These are phyloP conservation scores for Cyclocybe cylindracea DNA, from an alignment of 768 basidiomycete genomes.

Conservation along the genomic window DNA sequence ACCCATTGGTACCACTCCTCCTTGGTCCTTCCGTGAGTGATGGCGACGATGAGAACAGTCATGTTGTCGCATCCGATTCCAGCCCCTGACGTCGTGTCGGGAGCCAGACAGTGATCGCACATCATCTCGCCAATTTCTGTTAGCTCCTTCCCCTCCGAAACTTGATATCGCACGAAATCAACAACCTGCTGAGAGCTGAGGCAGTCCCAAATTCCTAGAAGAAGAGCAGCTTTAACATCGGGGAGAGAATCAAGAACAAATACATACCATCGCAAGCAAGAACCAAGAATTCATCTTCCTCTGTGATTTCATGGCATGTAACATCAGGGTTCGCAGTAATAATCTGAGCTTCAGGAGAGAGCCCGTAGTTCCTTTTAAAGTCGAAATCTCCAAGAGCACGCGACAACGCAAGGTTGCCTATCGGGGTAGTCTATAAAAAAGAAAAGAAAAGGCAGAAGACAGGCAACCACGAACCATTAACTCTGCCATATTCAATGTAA, in stretches of 20 bases:
- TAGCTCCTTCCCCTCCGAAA: conserved; percentile 79
- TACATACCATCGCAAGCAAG: conserved; percentile 90
- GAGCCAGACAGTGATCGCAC: conserved; percentile 92
- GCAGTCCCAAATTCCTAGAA: conserved; percentile 98
- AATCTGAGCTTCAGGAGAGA: conserved; percentile 87
- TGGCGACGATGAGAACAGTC: conserved; percentile 90
- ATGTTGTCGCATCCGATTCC: conserved; percentile 99
- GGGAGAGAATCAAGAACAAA: not conserved
- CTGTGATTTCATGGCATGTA: conserved; percentile 74
- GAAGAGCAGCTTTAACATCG: not conserved
- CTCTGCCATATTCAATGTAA: conserved; percentile 94
- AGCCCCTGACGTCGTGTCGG: conserved; percentile 85
- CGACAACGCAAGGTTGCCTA: conserved; percentile 94
- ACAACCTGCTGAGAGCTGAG: conserved; percentile 90
- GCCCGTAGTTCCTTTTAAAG: conserved; percentile 90
- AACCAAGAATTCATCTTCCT: conserved; percentile 96
- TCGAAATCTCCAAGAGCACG: conserved; percentile 97
- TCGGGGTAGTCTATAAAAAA: not conserved
- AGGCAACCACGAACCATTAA: conserved; percentile 69
- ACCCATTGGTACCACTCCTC: conserved; percentile 95
- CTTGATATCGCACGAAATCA: conserved; percentile 80
- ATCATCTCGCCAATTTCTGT: conserved; percentile 86
- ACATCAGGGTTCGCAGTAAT: conserved; percentile 96
- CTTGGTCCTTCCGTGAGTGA: conserved; percentile 84
- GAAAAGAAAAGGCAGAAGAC: conserved; percentile 1